phyloP scores from a whole-genome alignment of 2,329 filamentous ascomycete genomes.

The Lasiodiplodia sp. region DNA sequence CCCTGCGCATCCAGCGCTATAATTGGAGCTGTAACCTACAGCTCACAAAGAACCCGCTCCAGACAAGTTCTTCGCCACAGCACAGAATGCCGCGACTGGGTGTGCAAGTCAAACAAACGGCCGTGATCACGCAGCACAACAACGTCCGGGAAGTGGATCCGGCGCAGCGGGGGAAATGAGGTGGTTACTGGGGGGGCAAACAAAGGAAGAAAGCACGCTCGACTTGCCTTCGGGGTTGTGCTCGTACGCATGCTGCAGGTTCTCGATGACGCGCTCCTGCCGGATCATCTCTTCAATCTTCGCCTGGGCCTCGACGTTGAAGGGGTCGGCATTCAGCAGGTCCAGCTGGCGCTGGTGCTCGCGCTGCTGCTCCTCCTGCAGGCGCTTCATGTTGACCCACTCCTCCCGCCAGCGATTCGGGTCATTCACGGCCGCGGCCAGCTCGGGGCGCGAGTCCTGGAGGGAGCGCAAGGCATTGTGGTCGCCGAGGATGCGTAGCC shows the following conservation, averaged over 20 bases:
- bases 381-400: constrained; percentile 70
- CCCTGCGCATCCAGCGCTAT: constrained; percentile 23
- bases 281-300: constrained; percentile 98
- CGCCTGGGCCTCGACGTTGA: constrained; percentile 88
- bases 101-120: constrained; percentile 12
- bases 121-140: constrained; percentile 17
- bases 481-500: constrained; percentile 82
- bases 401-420: constrained; percentile 77
- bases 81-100: constrained; percentile 8
- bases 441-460: constrained; percentile 73
- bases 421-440: constrained; percentile 79
- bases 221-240: constrained; percentile 90
- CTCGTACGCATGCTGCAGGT: constrained; percentile 94
- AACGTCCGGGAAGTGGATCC: constrained; percentile 14
- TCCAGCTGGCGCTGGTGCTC: constrained; percentile 85
- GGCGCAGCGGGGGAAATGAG: constrained; percentile 5
- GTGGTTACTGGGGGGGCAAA: not conserved
- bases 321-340: constrained; percentile 89
- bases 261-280: constrained; percentile 92
- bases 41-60: constrained; percentile 21
- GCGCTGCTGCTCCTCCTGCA: constrained; percentile 67
- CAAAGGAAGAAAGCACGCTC: constrained; percentile 19
- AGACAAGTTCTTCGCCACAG: constrained; percentile 13
- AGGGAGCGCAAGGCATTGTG: constrained; percentile 75
- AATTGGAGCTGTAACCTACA: constrained; percentile 19